Evolutionary conservation across 1,139 yeast genomes (phyloP).

Genomic region (Protomyces inundatus): DNA sequence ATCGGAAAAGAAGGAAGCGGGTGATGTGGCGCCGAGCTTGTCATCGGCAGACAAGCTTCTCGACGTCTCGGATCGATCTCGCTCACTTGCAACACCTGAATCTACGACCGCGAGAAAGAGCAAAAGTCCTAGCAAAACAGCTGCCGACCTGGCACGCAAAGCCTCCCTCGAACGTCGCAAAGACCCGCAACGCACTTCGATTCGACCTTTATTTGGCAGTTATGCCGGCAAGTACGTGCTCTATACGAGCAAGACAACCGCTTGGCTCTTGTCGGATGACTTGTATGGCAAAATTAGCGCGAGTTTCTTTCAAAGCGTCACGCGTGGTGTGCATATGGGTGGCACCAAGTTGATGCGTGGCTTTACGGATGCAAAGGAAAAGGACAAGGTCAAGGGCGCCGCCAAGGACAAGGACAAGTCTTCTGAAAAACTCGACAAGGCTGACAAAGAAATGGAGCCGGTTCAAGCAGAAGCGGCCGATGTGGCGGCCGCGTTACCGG

Average conservation of each 20-base stretch:
- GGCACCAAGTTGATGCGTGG: conserved; percentile 35
- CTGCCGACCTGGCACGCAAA: conserved; percentile 3
- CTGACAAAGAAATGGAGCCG: background rate
- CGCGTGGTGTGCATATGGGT: conserved; percentile 34
- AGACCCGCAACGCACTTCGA: conserved; percentile 18
- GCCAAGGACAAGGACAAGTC: background rate
- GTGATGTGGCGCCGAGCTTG: background rate
- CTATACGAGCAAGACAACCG: conserved; percentile 32
- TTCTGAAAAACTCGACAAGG: background rate
- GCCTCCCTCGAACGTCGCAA: background rate
- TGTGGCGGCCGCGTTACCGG: conserved; percentile 26
- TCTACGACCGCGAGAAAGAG: too few relatives aligned
- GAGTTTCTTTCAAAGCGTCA: conserved; percentile 32
- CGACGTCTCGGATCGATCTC: conserved; percentile 17
- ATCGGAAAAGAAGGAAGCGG: conserved; percentile 1
- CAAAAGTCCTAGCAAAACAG: background rate
- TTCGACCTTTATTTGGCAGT: conserved; percentile 34
- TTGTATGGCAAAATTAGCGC: conserved; percentile 34
- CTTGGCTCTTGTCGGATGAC: conserved; percentile 34
- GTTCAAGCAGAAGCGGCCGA: background rate
- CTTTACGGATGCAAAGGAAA: conserved; percentile 27
- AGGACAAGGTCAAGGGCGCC: background rate
- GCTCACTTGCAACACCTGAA: conserved; percentile 10
- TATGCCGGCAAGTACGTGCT: conserved; percentile 34
- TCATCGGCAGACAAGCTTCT: conserved; percentile 19